Evolutionary conservation across 108 stramenopile species (phyloP).

Genomic region (Fragilariopsis cylindrus): DNA sequence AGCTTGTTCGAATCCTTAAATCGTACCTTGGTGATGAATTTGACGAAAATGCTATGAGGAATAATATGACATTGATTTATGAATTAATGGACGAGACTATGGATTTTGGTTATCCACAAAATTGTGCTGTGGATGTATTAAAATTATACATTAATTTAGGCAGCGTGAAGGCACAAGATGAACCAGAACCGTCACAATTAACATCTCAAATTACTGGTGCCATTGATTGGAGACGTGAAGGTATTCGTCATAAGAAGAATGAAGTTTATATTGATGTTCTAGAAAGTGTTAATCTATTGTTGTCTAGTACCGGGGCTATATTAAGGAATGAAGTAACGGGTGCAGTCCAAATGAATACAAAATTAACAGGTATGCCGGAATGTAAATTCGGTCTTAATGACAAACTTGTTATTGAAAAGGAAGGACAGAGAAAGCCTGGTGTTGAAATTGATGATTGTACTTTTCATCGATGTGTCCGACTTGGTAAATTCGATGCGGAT

Average conservation of each 20-base stretch:
- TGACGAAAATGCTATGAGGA: conserved; percentile 93
- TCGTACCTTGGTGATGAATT: conserved; percentile 98
- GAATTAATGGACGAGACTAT: conserved; percentile 99
- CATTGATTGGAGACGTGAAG: conserved; percentile 98
- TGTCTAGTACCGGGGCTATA: conserved; percentile 89
- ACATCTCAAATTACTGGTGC: conserved; percentile 98
- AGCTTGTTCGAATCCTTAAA: conserved; percentile 92
- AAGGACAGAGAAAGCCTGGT: conserved; percentile 81
- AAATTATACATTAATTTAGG: conserved; percentile 98
- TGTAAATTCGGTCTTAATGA: conserved; percentile 99
- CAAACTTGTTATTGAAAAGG: conserved; percentile 98
- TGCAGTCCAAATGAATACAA: conserved; percentile 96
- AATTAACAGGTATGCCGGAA: conserved; percentile 98
- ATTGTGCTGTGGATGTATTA: conserved; percentile 96
- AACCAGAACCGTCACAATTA: conserved; percentile 75
- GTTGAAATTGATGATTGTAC: conserved; percentile 99
- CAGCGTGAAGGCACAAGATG: conserved; percentile 75
- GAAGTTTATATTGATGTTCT: conserved; percentile 99
- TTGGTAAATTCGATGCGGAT: conserved; percentile 99
- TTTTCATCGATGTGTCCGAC: conserved; percentile 96
- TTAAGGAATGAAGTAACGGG: conserved; percentile 96
- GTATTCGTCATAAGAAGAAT: conserved; percentile 98
- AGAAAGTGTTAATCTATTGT: conserved; percentile 94
- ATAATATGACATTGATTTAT: conserved; percentile 98
- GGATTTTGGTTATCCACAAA: conserved; percentile 99